Percentiles rank a stretch among this genome's conserved stretches.
These are phyloP conservation scores for Maudiozyma pseudohumilis DNA, from an alignment of 805 yeast species.

Conservation along the genomic window DNA sequence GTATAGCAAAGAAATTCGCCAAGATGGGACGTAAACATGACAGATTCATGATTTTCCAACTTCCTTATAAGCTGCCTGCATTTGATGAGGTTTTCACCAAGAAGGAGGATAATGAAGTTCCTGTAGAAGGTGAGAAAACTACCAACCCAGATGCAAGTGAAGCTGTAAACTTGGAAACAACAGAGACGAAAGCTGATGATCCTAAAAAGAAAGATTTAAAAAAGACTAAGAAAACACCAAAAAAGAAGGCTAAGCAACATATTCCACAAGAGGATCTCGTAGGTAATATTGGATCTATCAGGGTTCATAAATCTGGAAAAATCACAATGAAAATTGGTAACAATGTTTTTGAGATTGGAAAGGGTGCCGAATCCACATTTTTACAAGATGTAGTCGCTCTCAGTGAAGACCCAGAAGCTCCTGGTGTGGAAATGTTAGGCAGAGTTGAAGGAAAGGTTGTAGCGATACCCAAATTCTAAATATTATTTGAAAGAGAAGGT, in stretches of 20 bases:
- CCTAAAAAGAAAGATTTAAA: conserved; percentile 3
- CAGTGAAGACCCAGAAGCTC: conserved; percentile 35
- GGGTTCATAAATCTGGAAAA: conserved; percentile 78
- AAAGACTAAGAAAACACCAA: conserved; percentile 3
- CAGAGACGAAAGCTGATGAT: conserved; percentile 9
- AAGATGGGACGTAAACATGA: conserved; percentile 27
- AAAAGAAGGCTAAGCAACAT: conserved; percentile 7
- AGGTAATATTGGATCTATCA: conserved; percentile 65
- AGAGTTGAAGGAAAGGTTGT: conserved; percentile 46
- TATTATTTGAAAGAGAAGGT: neutral
- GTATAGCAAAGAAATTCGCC: conserved; percentile 24
- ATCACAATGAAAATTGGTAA: conserved; percentile 66
- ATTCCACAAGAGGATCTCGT: conserved; percentile 12
- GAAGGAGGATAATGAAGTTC: conserved; percentile 1
- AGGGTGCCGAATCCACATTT: conserved; percentile 61
- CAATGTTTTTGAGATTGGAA: conserved; percentile 53
- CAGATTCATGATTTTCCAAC: conserved; percentile 31
- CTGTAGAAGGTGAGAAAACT: conserved; percentile 1
- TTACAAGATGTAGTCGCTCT: conserved; percentile 62
- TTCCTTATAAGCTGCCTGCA: conserved; percentile 31
- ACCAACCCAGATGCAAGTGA: neutral
- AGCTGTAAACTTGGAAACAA: conserved; percentile 2
- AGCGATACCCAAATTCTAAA: conserved; percentile 37
- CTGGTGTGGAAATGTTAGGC: conserved; percentile 42
- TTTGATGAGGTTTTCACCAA: conserved; percentile 20